Conservation (phyloP, 202 grass and related monocot species). For the Zoysia matrella region DNA sequence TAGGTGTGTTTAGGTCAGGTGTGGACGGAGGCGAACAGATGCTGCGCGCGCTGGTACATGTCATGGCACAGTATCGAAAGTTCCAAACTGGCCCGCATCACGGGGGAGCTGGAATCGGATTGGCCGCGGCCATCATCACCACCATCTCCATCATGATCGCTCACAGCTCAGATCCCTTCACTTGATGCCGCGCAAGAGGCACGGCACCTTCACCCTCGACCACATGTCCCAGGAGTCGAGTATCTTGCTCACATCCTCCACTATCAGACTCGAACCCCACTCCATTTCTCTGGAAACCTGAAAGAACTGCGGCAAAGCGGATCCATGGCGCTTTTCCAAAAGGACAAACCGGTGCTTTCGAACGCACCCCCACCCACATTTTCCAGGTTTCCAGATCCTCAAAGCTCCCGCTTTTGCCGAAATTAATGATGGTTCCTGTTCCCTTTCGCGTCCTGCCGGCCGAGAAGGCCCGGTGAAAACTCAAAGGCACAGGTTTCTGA, state of each 20-base stretch:
- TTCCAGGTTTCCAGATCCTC: conserved; percentile 44
- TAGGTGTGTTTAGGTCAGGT: conserved; percentile 12
- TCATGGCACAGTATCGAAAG: conserved; percentile 52
- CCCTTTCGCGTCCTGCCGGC: background rate
- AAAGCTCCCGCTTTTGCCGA: background rate
- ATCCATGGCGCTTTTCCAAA: conserved; percentile 47
- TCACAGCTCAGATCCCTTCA: conserved; percentile 55
- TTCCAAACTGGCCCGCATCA: conserved; percentile 41
- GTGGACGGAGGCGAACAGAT: conserved; percentile 48
- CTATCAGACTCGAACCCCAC: conserved; percentile 40
- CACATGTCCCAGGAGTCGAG: conserved; percentile 24
- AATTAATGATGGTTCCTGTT: conserved; percentile 5
- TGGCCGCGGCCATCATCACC: conserved; percentile 43
- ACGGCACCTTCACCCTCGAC: conserved; percentile 41
- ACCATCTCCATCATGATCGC: conserved; percentile 37
- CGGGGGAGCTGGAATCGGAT: conserved; percentile 10
- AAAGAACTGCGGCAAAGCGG: conserved; percentile 28
- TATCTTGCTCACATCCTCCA: background rate
- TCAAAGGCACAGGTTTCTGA: background rate
- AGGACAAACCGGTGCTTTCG: conserved; percentile 56
- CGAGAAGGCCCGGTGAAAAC: conserved; percentile 26
- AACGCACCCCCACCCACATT: background rate
- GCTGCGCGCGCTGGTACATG: conserved; percentile 22
- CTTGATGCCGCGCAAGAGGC: conserved; percentile 36
- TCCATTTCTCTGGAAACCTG: background rate